A percentile compares a stretch with the other conserved stretches of the same genome.
Conservation (phyloP, 1,284 basidiomycete species). For the Ustilago cynodontis region DNA sequence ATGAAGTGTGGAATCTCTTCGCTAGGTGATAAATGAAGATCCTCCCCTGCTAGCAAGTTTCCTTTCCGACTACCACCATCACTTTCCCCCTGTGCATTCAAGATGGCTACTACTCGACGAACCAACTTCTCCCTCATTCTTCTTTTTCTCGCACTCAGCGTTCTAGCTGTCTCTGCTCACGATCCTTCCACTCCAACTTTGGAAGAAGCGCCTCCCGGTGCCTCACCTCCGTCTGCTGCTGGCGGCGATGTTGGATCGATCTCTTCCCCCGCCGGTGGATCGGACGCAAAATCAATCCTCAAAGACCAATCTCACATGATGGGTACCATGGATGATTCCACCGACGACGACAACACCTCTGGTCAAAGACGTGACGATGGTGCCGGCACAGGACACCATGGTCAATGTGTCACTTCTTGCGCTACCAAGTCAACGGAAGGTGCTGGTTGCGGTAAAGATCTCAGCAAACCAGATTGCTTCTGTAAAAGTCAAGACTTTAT, state of each 20-base stretch:
- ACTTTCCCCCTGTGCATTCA: too few species aligned
- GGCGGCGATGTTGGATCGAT: slow-evolving; percentile 24
- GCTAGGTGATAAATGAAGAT: background rate
- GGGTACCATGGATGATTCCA: slow-evolving; percentile 28
- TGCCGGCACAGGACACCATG: slow-evolving; percentile 13
- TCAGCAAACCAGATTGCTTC: slow-evolving; percentile 47
- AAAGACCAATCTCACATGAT: slow-evolving; percentile 13
- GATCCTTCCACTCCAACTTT: background rate
- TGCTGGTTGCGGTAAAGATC: slow-evolving; percentile 39
- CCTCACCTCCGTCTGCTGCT: background rate
- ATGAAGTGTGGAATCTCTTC: background rate
- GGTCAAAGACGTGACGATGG: background rate
- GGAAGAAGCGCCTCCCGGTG: slow-evolving; percentile 4
- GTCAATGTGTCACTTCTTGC: slow-evolving; percentile 37
- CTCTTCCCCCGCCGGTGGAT: slow-evolving; percentile 26
- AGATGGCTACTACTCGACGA: background rate
- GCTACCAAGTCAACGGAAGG: slow-evolving; percentile 31
- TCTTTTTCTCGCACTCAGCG: slow-evolving; percentile 11
- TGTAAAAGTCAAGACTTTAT: slow-evolving; percentile 41
- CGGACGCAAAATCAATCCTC: slow-evolving; percentile 28
- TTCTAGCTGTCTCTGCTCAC: slow-evolving; percentile 8
- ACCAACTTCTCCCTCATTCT: slow-evolving; percentile 11
- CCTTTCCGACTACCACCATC: background rate
- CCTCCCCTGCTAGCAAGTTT: background rate
- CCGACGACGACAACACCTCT: slow-evolving; percentile 24